Evolutionary conservation across 179 eudicot species (phyloP), one percentile per base, ranked within the genome.

Genomic region (Camellia oleifera): DNA sequence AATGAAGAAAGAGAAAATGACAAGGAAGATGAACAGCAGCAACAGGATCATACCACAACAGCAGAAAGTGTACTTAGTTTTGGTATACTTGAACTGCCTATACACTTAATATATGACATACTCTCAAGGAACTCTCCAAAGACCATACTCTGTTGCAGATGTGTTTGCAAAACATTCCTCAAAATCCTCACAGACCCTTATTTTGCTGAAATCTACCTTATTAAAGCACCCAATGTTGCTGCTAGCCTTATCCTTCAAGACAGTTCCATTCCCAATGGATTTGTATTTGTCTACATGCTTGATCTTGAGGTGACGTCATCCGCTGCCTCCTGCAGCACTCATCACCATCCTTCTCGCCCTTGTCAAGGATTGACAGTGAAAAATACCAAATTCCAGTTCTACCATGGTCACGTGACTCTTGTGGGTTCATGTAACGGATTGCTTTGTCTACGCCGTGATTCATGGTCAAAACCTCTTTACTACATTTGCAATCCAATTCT

Each of bases 391-490:
- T 77, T 69, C 40, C 61, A 67, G 12, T 73, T 80, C 62, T 12
- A 17, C 3, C 40, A n/a, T 17, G n/a, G 68, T 18, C 61, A 40
- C 3, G 76, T 54, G 14, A 53, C 62, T 80, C 69, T 82, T 15
- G 53, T 82, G 54, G 81, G 83, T 69, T 77, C 85, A 7, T 80
- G 88, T 57, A 82, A 85, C 72, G 85, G 88, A 44, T 75, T 85
- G 40, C 80, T 85, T 48, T 85, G 87, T 82, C 62, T 85, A 56
- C 73, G 66, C 60, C 32, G 45, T 61, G 46, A 44, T 78, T 17
- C 80, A 23, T 13, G 40, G 78, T 32, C 40, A 32, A 17, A 48
- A 18, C 72, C 79, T 45, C 18, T 69, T 13, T 78, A 73, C 56
- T 53, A 52, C 23, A 82, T 85, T 46, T 85, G 85, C 80, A 85